A percentile compares a stretch with the other conserved stretches of the same genome.
Evolutionary conservation across 2,329 filamentous ascomycete species (phyloP).

Genomic region (Herpotrichia juniperi): DNA sequence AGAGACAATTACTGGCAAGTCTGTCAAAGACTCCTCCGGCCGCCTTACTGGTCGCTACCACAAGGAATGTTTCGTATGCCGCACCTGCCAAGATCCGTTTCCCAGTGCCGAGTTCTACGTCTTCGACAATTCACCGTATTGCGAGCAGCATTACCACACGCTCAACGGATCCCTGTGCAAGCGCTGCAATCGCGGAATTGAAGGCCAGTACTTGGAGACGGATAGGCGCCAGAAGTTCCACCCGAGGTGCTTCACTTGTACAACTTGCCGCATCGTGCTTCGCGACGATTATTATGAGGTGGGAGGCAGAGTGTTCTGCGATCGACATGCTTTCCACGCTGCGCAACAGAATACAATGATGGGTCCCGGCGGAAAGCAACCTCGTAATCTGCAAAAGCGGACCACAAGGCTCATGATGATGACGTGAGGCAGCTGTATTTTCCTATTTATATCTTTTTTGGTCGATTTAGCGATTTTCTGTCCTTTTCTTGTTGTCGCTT

Average conservation of each 20-base stretch:
- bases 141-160: conserved; percentile 89
- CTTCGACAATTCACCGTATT: conserved; percentile 84
- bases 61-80: conserved; percentile 92
- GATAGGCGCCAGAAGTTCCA: conserved; percentile 81
- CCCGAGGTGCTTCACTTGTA: conserved; percentile 82
- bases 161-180: conserved; percentile 86
- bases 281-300: conserved; percentile 92
- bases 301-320: conserved; percentile 79
- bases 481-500: not conserved
- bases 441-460: not conserved
- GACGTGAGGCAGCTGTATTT: conserved; percentile 28
- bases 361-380: conserved; percentile 41
- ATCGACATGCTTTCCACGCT: conserved; percentile 77
- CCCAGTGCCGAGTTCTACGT: conserved; percentile 92
- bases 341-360: conserved; percentile 47
- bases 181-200: conserved; percentile 82
- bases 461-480: not conserved
- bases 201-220: conserved; percentile 91
- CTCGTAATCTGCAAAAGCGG: conserved; percentile 53
- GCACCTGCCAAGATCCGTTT: conserved; percentile 81
- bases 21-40: conserved; percentile 90
- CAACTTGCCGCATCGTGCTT: conserved; percentile 75
- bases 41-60: conserved; percentile 92
- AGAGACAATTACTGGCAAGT: conserved; percentile 82
- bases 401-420: conserved; percentile 60